Base-by-base conservation (phyloP, 2,329 filamentous ascomycete species). In the Proliferodiscus dingleyae region DNA sequence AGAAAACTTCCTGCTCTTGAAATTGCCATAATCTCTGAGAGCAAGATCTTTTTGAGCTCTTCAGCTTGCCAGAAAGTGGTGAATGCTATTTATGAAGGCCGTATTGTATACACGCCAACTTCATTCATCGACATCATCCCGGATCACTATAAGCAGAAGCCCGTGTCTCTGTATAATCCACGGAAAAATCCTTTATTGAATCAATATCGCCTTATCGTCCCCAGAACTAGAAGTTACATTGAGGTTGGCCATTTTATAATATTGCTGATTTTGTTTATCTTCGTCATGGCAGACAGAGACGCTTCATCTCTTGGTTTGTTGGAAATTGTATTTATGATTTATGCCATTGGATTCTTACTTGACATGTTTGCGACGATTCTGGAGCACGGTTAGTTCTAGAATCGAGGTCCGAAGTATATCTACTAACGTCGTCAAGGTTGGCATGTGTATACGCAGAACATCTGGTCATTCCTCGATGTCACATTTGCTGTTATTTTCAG, bases 391-490 rank as follows among this genome's bases (percentile, higher is more conserved):
- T 30, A 80, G 80, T 36, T 11, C 15, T 18, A 18, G 16, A 18
- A 4, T 24, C 8, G 24, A 22, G 11, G n/a, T 19, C 7, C 10
- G 2, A 68, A 90, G 24, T 86, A 91, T 61, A 22, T n/a, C n/a
- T 24, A 30, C 39, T 51, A 38, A 45, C 26, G 22, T 3, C 22
- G 9, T 15, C 7, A 15, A 58, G 55, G 77, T 40, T 81, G 86
- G 86, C 78, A 80, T 47, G 87, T 93, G 1, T 90, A 93, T 60
- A 89, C 87, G 0, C 87, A 94, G 63, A 91, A 93, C 56, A 69
- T 94, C 3, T 94, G 88, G 88, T 89, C 87, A 0, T 93, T 94
- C 58, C 75, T 94, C 13, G 88, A 93, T 62, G 81, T 91, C 37
- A 80, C 80, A 4, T 94, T 91, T 58, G 77, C 81, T n/a, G 57